These are phyloP conservation scores for Phytopythium boreale DNA, from an alignment of 352 stramenopile species.

Conservation along the genomic window DNA sequence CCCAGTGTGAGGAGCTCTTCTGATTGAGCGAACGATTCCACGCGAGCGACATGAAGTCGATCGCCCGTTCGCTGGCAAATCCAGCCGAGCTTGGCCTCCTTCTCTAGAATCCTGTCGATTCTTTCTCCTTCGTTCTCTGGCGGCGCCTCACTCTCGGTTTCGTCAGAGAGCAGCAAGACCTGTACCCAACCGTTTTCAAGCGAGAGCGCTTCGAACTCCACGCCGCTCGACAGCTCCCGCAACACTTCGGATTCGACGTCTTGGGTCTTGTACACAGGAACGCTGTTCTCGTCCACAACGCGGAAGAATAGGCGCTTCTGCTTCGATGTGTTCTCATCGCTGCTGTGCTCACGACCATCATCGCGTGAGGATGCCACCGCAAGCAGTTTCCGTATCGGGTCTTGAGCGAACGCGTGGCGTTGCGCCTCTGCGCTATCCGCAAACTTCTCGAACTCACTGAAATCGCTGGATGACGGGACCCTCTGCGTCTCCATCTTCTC, in stretches of 20 bases:
- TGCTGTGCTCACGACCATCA: background rate
- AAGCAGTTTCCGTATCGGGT: conserved; percentile 31
- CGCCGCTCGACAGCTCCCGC: conserved; percentile 8
- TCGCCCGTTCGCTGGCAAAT: conserved; percentile 38
- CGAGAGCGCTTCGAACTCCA: conserved; percentile 16
- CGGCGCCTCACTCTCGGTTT: background rate
- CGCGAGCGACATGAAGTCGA: conserved; percentile 23
- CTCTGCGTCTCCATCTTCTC: conserved; percentile 51
- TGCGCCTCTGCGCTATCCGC: conserved; percentile 4
- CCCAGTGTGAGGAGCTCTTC: conserved; percentile 64
- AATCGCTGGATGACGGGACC: conserved; percentile 36
- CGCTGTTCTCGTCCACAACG: conserved; percentile 24
- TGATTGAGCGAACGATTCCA: conserved; percentile 16
- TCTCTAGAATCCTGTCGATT: conserved; percentile 2
- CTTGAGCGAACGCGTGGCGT: conserved; percentile 8
- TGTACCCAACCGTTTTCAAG: conserved; percentile 31
- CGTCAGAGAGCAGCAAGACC: conserved; percentile 4
- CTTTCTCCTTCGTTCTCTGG: background rate
- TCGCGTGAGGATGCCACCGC: background rate
- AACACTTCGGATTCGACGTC: conserved; percentile 14
- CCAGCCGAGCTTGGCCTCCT: conserved; percentile 27
- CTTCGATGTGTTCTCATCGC: background rate
- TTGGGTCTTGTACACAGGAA: conserved; percentile 23
- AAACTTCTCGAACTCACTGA: conserved; percentile 46
- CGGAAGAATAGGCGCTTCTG: conserved; percentile 13